Base-by-base conservation (phyloP, 2,329 filamentous ascomycete genomes). In the Stachybotrys chartarum region DNA sequence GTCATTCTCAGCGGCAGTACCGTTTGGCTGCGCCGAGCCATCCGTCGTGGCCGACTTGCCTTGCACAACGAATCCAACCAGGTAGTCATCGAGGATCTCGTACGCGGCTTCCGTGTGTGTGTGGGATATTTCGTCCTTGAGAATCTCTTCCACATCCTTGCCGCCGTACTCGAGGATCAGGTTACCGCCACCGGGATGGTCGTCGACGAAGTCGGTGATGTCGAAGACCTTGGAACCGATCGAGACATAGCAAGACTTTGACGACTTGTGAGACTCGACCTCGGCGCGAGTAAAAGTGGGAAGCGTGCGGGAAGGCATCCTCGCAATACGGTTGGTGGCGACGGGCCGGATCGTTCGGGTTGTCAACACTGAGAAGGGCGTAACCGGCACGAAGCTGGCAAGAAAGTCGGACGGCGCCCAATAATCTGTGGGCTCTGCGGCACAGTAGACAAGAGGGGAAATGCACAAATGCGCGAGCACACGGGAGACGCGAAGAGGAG, bases 141-240 rank as follows among this genome's bases (percentile, higher is more conserved):
- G 78, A 57, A 97, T 95, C 4, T 85, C 80, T 60, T 83, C 81
- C 56, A 97, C 80, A 71, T 99, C 94, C 71, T 91, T 90, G 61
- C 93, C 93, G 35, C 82, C 94, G 70, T 94, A 96, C 54, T 96
- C 89, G 59, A 97, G 78, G 58, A 99, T 87, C 63, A 97, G 77
- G 59, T 96, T 90, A 64, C 85, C 84, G 56, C 94, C 94, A 63
- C 94, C 94, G 30, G 94, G 94, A 70, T 99, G 94, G 62, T 91
- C 86, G 53, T 91, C 84, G 58, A 97, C 73, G 67, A 99, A 99
- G 55, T 90, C 84, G 57, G 94, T 97, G 60, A 99, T 82, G 77
- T 99, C 93, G 80, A 91, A 99, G 63, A 99, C 93, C 64, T 93
- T 95, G 56, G 82, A 81, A 59, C 91, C 92, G 54, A 97, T 79